phyloP scores from a whole-genome alignment of 306 rosid genomes.

The Sicyos edulis region DNA sequence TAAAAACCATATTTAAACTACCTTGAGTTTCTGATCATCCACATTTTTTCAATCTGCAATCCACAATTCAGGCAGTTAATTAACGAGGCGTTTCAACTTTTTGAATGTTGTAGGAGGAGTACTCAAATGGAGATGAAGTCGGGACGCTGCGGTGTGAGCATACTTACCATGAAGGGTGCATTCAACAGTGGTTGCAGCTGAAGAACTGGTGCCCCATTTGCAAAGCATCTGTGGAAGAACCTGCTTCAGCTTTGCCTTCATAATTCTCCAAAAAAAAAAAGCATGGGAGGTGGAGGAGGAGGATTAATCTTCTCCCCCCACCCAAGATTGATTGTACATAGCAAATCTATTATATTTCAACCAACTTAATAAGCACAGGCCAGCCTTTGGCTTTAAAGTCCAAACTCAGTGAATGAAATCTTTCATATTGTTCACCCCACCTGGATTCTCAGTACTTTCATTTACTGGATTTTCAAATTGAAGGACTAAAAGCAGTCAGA shows the following conservation, averaged over 20 bases:
- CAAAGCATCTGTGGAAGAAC: constrained; percentile 51
- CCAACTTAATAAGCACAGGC: constrained; percentile 49
- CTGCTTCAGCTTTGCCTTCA: constrained; percentile 28
- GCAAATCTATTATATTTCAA: constrained; percentile 33
- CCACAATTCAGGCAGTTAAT: too few species aligned
- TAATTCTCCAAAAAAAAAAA: neutral
- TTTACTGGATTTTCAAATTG: constrained; percentile 1
- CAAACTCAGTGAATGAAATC: constrained; percentile 26
- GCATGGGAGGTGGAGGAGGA: neutral
- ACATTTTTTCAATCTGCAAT: too few species aligned
- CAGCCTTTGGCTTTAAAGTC: constrained; percentile 29
- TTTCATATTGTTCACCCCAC: neutral
- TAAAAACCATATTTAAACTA: too few species aligned
- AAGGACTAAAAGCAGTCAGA: neutral
- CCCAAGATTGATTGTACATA: constrained; percentile 47
- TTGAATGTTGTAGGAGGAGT: constrained; percentile 60
- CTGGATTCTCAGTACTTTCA: neutral
- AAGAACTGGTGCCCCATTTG: constrained; percentile 99
- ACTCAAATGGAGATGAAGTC: constrained; percentile 59
- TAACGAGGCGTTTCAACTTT: too few species aligned
- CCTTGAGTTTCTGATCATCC: too few species aligned
- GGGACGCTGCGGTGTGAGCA: constrained; percentile 76
- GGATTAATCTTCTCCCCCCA: constrained; percentile 20
- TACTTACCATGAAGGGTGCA: constrained; percentile 58
- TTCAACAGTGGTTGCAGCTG: constrained; percentile 80